Conservation (phyloP, 441 rosid species). For the Populus hybrid region DNA sequence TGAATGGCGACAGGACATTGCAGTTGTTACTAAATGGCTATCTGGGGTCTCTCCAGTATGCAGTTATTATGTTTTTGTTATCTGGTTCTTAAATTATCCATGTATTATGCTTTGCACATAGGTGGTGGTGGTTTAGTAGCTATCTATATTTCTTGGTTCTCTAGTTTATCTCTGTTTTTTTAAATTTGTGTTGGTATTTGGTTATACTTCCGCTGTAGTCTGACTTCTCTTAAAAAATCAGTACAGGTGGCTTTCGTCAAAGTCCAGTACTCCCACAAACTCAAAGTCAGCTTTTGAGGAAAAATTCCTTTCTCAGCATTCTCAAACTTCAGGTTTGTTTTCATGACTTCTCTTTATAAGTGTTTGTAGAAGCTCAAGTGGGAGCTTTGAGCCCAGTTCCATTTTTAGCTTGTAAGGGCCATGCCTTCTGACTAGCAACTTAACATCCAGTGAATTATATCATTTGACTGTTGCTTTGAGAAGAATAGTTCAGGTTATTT, state of each 20-base stretch:
- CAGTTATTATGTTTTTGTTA: slow-evolving; percentile 18
- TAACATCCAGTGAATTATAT: not conserved
- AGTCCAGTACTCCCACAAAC: slow-evolving; percentile 56
- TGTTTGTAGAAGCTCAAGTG: not conserved
- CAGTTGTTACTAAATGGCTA: slow-evolving; percentile 97
- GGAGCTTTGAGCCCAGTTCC: slow-evolving; percentile 3
- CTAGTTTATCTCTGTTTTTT: not conserved
- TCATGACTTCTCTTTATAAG: slow-evolving; percentile 7
- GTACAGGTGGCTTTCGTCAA: slow-evolving; percentile 99
- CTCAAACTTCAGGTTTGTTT: slow-evolving; percentile 88
- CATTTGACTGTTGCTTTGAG: not conserved
- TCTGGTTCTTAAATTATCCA: slow-evolving; percentile 6
- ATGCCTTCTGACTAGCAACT: slow-evolving; percentile 1
- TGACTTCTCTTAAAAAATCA: slow-evolving; percentile 42
- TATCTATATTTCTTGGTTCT: not conserved
- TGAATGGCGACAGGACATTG: slow-evolving; percentile 99
- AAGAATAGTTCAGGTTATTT: not conserved
- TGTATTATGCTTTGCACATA: not conserved
- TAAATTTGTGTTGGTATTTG: not conserved
- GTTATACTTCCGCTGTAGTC: not conserved
- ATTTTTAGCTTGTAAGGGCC: not conserved
- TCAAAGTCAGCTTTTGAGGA: slow-evolving; percentile 89
- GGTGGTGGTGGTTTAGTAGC: not conserved
- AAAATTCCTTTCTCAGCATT: slow-evolving; percentile 91
- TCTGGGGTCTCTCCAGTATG: slow-evolving; percentile 91